Conservation (phyloP, 371 early-diverging fungal genomes). For the Actinomucor elegans region DNA sequence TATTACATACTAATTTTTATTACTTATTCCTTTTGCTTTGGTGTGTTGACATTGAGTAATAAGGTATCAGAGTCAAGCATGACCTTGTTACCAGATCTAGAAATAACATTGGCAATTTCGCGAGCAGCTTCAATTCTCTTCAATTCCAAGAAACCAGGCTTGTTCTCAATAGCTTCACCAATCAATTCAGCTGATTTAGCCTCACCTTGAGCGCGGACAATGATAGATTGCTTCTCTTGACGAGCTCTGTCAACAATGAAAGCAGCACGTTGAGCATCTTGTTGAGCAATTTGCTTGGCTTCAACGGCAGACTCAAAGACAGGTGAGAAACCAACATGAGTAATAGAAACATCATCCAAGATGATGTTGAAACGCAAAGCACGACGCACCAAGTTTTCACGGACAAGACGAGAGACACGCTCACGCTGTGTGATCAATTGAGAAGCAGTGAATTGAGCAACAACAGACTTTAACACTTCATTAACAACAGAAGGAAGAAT, state of each 20-base stretch:
- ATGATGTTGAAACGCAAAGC: slow-evolving; percentile 90
- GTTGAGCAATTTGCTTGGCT: slow-evolving; percentile 99
- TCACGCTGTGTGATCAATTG: slow-evolving; percentile 99
- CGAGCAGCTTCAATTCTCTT: slow-evolving; percentile 94
- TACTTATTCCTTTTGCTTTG: neutral
- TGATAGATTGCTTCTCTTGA: slow-evolving; percentile 97
- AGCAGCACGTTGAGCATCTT: slow-evolving; percentile 96
- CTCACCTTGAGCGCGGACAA: slow-evolving; percentile 97
- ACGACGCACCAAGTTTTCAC: slow-evolving; percentile 87
- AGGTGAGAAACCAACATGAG: slow-evolving; percentile 93
- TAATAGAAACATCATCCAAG: slow-evolving; percentile 97
- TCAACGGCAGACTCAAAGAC: slow-evolving; percentile 97
- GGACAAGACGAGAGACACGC: slow-evolving; percentile 82
- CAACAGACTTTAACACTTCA: slow-evolving; percentile 96
- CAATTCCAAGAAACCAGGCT: slow-evolving; percentile 96
- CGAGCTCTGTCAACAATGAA: slow-evolving; percentile 96
- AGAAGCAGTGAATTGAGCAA: slow-evolving; percentile 98
- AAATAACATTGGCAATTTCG: slow-evolving; percentile 87
- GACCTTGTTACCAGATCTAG: slow-evolving; percentile 85
- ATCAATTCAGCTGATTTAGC: slow-evolving; percentile 91
- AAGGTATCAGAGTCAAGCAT: slow-evolving; percentile 89
- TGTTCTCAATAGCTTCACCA: slow-evolving; percentile 91
- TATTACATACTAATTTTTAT: neutral
- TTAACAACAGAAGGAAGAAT: slow-evolving; percentile 98
- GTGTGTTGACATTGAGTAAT: slow-evolving; percentile 80